Base-by-base conservation (phyloP, 768 basidiomycete genomes). In the Leccinellum rugosiceps region DNA sequence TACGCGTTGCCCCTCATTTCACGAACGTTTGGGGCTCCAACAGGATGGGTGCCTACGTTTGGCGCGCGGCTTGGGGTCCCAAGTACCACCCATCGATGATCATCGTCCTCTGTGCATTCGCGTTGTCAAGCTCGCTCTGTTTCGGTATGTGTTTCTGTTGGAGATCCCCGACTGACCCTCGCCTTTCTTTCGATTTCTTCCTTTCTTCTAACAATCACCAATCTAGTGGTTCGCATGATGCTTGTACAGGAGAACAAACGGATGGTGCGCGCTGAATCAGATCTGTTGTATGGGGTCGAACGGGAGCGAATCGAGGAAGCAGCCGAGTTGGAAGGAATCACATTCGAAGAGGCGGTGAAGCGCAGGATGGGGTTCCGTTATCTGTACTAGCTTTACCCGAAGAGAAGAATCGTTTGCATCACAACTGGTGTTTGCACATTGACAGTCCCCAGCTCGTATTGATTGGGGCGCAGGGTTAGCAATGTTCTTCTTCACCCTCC, bases 11-110 rank as follows among this genome's bases (percentile, higher is more conserved):
- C 13, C 14, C 28, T 30, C 28, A 30, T 23, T 23, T 25, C 10
- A 4, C 13, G 49, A 34, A 4, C 13, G 4, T 35, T 43, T 30
- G 15, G 23, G 46, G 3, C 31, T 46, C 23, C 13, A 46, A 21
- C 49, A 86, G 84, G 4, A 82, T 84, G 62, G 81, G 83, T 3
- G 84, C 84, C 0, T 86, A 80, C 63, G 76, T 79, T 0, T 87
- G 86, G 86, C 82, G 81, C 60, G 64, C 80, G 3, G 63, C 66
- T 17, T 87, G 85, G 84, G 76, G 83, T 8, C 85, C 86, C 1
- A 63, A 77, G 57, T 87, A 87, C 63, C 84, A 84, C 48, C 83
- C 74, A 34, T 83, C 84, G 1, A 83, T 87, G 82, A 74, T 75
- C 41, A 83, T 87, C 49, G 73, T 72, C 10, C 60, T 78, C 23